Conservation (phyloP, 2,329 filamentous ascomycete genomes). For the Metarhizium guizhouense region DNA sequence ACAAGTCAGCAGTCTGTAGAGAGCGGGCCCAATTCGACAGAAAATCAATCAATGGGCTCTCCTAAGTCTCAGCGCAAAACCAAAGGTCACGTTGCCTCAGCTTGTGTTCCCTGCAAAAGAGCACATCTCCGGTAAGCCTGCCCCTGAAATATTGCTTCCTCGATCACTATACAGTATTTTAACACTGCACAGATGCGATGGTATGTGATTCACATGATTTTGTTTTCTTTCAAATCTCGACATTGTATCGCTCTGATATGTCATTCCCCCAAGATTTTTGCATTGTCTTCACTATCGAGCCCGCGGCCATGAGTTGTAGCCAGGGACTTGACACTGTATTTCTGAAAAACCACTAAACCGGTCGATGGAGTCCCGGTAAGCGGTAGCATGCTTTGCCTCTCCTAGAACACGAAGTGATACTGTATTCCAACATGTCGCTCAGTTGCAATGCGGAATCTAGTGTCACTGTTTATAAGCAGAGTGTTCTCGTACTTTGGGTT, state of each 20-base stretch:
- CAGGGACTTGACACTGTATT: too few relatives aligned
- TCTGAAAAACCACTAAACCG: too few relatives aligned
- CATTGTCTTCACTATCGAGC: not conserved
- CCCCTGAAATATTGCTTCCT: not conserved
- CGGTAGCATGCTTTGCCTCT: too few relatives aligned
- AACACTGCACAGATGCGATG: slow-evolving; percentile 43
- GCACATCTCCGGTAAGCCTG: slow-evolving; percentile 60
- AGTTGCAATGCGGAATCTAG: not conserved
- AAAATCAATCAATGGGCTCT: slow-evolving; percentile 40
- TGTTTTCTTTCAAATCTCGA: not conserved
- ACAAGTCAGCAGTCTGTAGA: slow-evolving; percentile 14
- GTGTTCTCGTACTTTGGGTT: too few relatives aligned
- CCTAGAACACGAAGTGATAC: too few relatives aligned
- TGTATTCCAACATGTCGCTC: not conserved
- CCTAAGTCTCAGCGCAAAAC: slow-evolving; percentile 58
- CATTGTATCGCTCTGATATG: not conserved
- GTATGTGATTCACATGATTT: slow-evolving; percentile 37
- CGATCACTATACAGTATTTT: not conserved
- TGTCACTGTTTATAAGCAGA: too few relatives aligned
- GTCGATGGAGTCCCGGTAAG: too few relatives aligned
- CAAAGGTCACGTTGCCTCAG: slow-evolving; percentile 75
- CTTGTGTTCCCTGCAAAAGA: slow-evolving; percentile 78
- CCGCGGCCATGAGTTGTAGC: too few relatives aligned
- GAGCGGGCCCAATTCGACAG: slow-evolving; percentile 28
- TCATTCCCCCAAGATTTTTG: not conserved